Evolutionary conservation across 768 basidiomycete genomes (phyloP).

Genomic region (Phlebiopsis flavidoalba): DNA sequence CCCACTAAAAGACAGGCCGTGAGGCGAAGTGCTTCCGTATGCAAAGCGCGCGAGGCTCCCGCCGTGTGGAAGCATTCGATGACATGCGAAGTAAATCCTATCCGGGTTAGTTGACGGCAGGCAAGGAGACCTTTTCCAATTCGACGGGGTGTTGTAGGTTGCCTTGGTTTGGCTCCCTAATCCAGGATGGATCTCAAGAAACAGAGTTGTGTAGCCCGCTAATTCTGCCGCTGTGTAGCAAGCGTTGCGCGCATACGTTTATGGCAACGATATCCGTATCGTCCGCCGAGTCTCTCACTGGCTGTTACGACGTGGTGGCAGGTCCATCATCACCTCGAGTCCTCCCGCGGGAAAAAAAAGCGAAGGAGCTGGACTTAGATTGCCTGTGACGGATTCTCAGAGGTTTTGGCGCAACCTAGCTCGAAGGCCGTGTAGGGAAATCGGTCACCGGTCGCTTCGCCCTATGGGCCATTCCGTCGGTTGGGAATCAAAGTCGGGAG

Average conservation of each 20-base stretch:
- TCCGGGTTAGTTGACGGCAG: not conserved
- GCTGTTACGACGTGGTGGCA: slow-evolving; percentile 17
- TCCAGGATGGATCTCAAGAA: slow-evolving; percentile 13
- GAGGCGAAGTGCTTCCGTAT: slow-evolving; percentile 6
- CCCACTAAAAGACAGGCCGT: not conserved
- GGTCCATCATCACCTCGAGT: slow-evolving; percentile 17
- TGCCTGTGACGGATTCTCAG: slow-evolving; percentile 20
- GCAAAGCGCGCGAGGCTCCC: slow-evolving; percentile 12
- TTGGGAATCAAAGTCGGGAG: slow-evolving; percentile 16
- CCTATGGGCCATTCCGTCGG: slow-evolving; percentile 9
- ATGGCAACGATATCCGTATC: slow-evolving; percentile 12
- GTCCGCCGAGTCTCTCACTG: slow-evolving; percentile 14
- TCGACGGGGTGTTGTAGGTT: not conserved
- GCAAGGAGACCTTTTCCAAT: not conserved
- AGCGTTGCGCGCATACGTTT: slow-evolving; percentile 11
- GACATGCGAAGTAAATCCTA: slow-evolving; percentile 6
- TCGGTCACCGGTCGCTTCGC: slow-evolving; percentile 7
- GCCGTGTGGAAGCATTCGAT: slow-evolving; percentile 4
- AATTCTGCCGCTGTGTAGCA: slow-evolving; percentile 9
- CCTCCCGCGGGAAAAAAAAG: slow-evolving; percentile 18
- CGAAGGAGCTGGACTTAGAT: slow-evolving; percentile 20
- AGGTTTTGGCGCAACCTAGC: slow-evolving; percentile 10
- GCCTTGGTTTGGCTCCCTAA: slow-evolving; percentile 13
- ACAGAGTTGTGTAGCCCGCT: slow-evolving; percentile 20
- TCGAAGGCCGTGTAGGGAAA: slow-evolving; percentile 7